Conservation (phyloP, 495 filamentous ascomycete species). For the Daldinia concentrica region DNA sequence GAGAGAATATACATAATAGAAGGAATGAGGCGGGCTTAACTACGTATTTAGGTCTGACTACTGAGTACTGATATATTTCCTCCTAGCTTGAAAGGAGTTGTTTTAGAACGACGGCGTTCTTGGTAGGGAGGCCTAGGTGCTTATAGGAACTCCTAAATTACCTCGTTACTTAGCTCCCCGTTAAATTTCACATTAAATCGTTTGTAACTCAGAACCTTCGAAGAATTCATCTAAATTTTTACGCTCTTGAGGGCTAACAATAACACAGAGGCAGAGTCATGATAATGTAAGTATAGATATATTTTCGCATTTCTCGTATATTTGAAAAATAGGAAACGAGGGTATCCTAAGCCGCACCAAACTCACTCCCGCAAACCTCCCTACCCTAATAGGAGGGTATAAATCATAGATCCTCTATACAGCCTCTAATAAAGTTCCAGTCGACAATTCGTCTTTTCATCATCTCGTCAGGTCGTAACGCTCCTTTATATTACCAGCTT, state of each 20-base stretch:
- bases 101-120: no score
- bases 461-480: not conserved
- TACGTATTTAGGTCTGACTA: no score
- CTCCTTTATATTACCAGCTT: conserved; percentile 48
- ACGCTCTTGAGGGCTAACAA: not conserved
- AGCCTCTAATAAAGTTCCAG: not conserved
- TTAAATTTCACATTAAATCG: not conserved
- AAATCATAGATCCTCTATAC: not conserved
- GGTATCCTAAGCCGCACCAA: conserved; percentile 37
- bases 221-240: not conserved
- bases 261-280: not conserved
- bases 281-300: not conserved
- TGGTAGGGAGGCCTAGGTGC: no score
- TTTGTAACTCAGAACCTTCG: not conserved
- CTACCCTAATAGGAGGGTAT: conserved; percentile 3
- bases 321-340: conserved; percentile 27
- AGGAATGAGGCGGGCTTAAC: no score
- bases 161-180: no score
- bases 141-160: no score
- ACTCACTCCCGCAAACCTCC: conserved; percentile 16
- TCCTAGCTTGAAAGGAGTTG: no score
- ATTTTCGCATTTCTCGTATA: not conserved
- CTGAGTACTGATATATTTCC: no score
- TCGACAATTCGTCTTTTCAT: not conserved
- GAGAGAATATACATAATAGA: no score